Base-by-base conservation (phyloP, 805 yeast species). In the Saturnispora gosingensis region DNA sequence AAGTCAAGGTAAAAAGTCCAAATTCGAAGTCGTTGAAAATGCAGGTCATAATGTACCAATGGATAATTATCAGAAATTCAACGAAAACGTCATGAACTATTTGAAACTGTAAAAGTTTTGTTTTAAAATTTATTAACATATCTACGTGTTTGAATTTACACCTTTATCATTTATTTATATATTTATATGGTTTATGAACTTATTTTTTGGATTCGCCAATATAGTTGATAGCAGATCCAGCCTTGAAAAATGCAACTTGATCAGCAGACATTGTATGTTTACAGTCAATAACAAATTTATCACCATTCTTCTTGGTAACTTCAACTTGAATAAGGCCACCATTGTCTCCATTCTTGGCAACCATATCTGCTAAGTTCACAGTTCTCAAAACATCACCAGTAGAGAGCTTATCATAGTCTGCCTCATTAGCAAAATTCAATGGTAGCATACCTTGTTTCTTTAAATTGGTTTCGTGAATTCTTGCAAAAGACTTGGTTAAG, bases 401-500 rank as follows among this genome's bases (percentile, higher is more conserved):
- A 48, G 80, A 68, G 53, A 93, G 73, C 63, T 66, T 77, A 68
- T 93, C 97, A 67, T 91, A 93, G 65, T 93, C 99, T 35, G 77
- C 72, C 66, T 89, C 96, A 65, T 91, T 71, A 38, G 88, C 96
- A 69, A 93, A 93, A 25, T 95, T 87, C 65, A 93, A 73, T 35
- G 99, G 99, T 64, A 91, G 76, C 85, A 91, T 82, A 69, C 99
- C 99, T 75, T 93, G 99, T 71, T 93, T 93, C 77, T 91, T 93
- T 72, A 91, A 80, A 71, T 91, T 91, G 35, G 99, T 91, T 74
- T 91, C 99, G 71, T 91, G 99, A 63, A 91, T 91, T 77, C 99
- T 85, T 35, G 99, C 99, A 72, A 91, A 91, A 9, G 97, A 90
- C 71, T 90, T 91, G 61, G 88, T 95, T 56, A 91, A 73, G 56